Percentiles rank a stretch among this genome's conserved stretches.
phyloP scores from a whole-genome alignment of 305 asterid species.

The Fraxinus dipetala region DNA sequence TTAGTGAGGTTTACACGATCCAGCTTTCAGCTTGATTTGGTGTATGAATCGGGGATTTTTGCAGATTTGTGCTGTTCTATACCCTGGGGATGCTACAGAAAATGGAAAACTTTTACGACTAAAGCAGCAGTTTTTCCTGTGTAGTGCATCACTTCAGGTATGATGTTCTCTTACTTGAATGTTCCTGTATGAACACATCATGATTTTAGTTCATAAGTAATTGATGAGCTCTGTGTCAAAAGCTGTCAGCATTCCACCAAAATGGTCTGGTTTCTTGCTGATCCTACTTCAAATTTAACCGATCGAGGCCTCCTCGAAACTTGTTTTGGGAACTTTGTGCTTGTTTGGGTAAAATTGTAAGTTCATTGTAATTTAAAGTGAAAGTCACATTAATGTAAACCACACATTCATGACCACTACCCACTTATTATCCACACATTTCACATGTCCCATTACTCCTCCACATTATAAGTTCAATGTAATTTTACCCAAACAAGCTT shows the following conservation, averaged over 20 bases:
- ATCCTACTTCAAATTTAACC: slow-evolving; percentile 1
- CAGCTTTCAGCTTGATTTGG: slow-evolving; percentile 8
- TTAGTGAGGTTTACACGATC: not conserved
- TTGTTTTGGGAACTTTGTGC: not conserved
- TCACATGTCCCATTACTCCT: not conserved
- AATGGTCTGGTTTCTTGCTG: not conserved
- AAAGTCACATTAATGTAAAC: not conserved
- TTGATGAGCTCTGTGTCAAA: slow-evolving; percentile 2
- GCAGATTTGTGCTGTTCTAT: slow-evolving; percentile 95
- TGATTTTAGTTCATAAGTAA: not conserved
- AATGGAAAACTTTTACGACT: slow-evolving; percentile 82
- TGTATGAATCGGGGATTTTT: slow-evolving; percentile 14
- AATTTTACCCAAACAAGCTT: not conserved
- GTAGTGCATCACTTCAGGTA: slow-evolving; percentile 99
- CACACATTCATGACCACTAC: not conserved
- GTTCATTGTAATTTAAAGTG: not conserved
- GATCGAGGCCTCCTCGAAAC: not conserved
- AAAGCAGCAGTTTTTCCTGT: slow-evolving; percentile 95
- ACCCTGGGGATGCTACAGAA: slow-evolving; percentile 99
- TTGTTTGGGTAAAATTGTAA: not conserved
- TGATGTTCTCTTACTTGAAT: slow-evolving; percentile 18
- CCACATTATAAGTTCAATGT: not conserved
- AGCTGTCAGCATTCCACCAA: not conserved
- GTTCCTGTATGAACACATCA: not conserved
- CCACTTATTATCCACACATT: not conserved